Base-by-base conservation (phyloP, 345 rosid genomes). In the Abelmoschus esculentus region DNA sequence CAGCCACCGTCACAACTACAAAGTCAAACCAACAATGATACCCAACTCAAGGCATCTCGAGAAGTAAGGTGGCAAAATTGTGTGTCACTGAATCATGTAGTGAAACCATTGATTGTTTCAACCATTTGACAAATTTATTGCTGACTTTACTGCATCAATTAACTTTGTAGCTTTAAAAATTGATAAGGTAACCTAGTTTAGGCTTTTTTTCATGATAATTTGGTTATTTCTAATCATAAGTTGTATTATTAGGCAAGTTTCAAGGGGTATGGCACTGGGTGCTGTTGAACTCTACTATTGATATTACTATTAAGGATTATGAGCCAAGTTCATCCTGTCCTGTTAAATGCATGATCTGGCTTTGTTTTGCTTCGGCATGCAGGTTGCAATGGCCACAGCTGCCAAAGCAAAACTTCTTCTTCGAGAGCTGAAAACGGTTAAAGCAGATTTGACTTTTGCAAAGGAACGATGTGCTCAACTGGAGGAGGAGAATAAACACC, bases 361-460 rank as follows among this genome's bases (percentile, higher is more conserved):
- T 55, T 57, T 44, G 32, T 70, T 76, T 72, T 66, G 64, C 38
- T 28, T 74, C 42, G 28, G 15, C 31, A 56, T 11, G 75, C 85
- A 93, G 98, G 97, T 91, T 77, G 98, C 98, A 6, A 89, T 93
- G 97, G 97, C 98, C 59, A 93, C 96, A 29, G 96, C 97, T 76
- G 91, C 98, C 9, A 93, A 93, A 80, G 98, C 96, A 60, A 93
- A 93, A 80, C 95, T 91, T 49, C 97, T 93, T 59, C 89, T 93
- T 60, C 92, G 98, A 11, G 99, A 96, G 70, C 74, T 96, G 54
- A 96, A 92, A 82, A 92, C 98, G 9, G 85, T 88, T 50, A 93
- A 91, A 80, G 97, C 96, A 22, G 97, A 93, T 80, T 73, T 93
- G 81, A 88, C 96, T 29, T 93, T 93, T 72, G 92, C 96, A 15